Percentiles rank a stretch among this genome's conserved stretches.
phyloP scores from a whole-genome alignment of 805 yeast species.

The Candida vaughaniae region DNA sequence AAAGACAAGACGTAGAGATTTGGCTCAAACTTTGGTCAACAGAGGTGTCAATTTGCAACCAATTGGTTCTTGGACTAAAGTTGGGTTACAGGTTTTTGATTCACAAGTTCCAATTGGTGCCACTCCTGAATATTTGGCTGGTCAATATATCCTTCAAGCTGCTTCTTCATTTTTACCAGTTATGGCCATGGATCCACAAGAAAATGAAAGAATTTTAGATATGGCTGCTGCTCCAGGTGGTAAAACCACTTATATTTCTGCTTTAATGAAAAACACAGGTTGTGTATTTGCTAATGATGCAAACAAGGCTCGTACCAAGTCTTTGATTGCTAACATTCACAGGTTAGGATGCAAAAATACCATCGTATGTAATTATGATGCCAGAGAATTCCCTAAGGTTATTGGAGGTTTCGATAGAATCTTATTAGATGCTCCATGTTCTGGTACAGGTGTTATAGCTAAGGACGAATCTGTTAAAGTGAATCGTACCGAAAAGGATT shows the following conservation, averaged over 20 bases:
- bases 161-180: slow-evolving; percentile 98
- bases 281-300: slow-evolving; percentile 96
- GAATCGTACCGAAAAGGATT: slow-evolving; percentile 92
- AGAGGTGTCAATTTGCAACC: slow-evolving; percentile 98
- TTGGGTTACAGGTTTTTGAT: slow-evolving; percentile 94
- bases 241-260: slow-evolving; percentile 91
- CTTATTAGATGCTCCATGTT: slow-evolving; percentile 96
- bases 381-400: slow-evolving; percentile 96
- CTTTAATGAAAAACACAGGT: slow-evolving; percentile 97
- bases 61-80: slow-evolving; percentile 97
- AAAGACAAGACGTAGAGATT: slow-evolving; percentile 90
- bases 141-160: slow-evolving; percentile 96
- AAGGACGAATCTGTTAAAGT: slow-evolving; percentile 95
- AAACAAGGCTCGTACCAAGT: slow-evolving; percentile 93
- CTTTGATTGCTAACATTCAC: slow-evolving; percentile 95
- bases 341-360: slow-evolving; percentile 96
- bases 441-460: slow-evolving; percentile 99
- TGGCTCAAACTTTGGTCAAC: slow-evolving; percentile 91
- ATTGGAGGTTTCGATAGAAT: slow-evolving; percentile 98
- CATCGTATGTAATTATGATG: slow-evolving; percentile 95
- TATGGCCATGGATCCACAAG: slow-evolving; percentile 97
- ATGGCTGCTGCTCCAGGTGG: slow-evolving; percentile 99
- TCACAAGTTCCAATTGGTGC: slow-evolving; percentile 99
- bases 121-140: slow-evolving; percentile 97
- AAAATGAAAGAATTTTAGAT: slow-evolving; percentile 90